phyloP scores from a whole-genome alignment of 441 rosid genomes.

The Hypseocharis bilobata region DNA sequence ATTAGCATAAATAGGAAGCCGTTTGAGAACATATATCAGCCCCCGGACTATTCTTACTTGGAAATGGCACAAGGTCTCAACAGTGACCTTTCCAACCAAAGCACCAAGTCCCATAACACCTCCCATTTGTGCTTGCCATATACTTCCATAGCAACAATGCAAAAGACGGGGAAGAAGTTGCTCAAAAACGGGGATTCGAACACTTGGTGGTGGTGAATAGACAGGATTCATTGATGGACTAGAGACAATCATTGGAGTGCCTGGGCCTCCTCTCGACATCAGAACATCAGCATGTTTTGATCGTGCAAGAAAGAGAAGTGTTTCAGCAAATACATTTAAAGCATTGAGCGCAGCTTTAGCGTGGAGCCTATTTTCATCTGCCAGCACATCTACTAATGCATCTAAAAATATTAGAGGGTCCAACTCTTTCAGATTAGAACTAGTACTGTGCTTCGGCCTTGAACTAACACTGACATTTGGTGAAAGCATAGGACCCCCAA shows the following conservation, averaged over 20 bases:
- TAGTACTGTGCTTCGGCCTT: conserved; percentile 44
- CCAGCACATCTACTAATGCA: conserved; percentile 86
- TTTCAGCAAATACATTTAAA: conserved; percentile 79
- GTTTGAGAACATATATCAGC: conserved; percentile 81
- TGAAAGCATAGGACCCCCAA: conserved; percentile 46
- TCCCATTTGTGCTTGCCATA: conserved; percentile 99
- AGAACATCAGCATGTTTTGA: conserved; percentile 67
- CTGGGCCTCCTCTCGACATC: conserved; percentile 76
- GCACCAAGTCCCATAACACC: conserved; percentile 98
- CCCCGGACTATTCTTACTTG: conserved; percentile 84
- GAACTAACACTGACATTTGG: conserved; percentile 39
- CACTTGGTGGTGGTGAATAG: conserved; percentile 85
- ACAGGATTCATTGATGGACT: conserved; percentile 98
- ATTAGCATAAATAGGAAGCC: conserved; percentile 82
- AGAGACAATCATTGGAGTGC: conserved; percentile 88
- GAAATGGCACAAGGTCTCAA: conserved; percentile 73
- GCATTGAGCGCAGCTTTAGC: conserved; percentile 86
- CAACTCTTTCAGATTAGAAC: conserved; percentile 66
- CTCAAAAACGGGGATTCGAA: conserved; percentile 86
- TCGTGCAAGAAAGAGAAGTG: conserved; percentile 79
- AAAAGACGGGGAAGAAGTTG: conserved; percentile 91
- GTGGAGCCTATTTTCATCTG: conserved; percentile 77
- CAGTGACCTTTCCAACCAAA: conserved; percentile 92
- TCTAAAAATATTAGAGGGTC: conserved; percentile 85
- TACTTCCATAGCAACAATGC: conserved; percentile 90